Conservation (phyloP, 2,329 filamentous ascomycete genomes). For the Neonectria ditissima region DNA sequence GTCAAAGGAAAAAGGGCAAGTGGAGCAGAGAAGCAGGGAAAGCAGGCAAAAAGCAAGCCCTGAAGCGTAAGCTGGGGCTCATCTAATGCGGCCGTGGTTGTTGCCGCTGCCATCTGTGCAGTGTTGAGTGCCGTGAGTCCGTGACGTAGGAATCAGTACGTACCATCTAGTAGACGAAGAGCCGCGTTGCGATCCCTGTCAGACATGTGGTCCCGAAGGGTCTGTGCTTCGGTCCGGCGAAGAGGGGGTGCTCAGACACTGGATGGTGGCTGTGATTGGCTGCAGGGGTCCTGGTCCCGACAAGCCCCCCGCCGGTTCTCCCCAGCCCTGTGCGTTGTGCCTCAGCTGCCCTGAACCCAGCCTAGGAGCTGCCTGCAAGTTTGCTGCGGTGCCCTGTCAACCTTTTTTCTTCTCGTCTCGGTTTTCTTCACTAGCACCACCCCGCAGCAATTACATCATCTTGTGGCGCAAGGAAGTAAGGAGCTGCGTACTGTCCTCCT, state of each 20-base stretch:
- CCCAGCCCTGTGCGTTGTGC: constrained; percentile 37
- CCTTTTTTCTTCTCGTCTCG: constrained; percentile 10
- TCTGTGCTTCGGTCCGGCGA: constrained; percentile 42
- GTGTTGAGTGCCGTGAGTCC: constrained; percentile 9
- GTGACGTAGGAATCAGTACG: constrained; percentile 30
- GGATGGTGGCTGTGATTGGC: constrained; percentile 32
- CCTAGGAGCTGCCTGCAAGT: not conserved
- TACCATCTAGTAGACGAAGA: constrained; percentile 35
- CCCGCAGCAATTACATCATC: constrained; percentile 31
- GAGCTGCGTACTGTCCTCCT: constrained; percentile 5
- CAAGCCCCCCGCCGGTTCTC: constrained; percentile 31
- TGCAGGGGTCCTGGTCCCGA: constrained; percentile 19
- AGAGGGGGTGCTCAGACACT: not conserved
- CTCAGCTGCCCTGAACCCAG: constrained; percentile 1
- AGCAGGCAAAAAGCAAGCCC: not conserved
- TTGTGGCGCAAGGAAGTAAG: constrained; percentile 13
- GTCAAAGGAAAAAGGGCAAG: not conserved
- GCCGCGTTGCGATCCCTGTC: constrained; percentile 46
- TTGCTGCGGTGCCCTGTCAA: constrained; percentile 18
- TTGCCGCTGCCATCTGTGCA: too few relatives aligned
- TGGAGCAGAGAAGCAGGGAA: not conserved
- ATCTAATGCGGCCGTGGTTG: too few relatives aligned
- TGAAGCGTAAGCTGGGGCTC: not conserved
- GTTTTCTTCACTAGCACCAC: constrained; percentile 4
- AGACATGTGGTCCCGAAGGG: constrained; percentile 46